phyloP scores from a whole-genome alignment of 495 filamentous ascomycete genomes.

The Penicillium bialowiezense region DNA sequence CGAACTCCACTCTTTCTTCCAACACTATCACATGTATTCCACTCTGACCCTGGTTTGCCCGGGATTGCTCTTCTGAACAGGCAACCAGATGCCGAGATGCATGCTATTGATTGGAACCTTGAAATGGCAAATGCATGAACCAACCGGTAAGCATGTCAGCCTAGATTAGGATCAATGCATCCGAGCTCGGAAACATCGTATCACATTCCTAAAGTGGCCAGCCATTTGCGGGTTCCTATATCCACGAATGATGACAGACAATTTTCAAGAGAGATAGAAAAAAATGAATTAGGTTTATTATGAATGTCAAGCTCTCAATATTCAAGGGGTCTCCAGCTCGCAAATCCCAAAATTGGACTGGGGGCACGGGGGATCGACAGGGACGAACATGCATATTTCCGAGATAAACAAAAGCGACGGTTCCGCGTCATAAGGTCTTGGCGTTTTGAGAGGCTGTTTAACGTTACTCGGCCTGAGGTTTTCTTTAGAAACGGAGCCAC shows the following conservation, averaged over 20 bases:
- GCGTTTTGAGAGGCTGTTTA: neutral
- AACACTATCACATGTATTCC: neutral
- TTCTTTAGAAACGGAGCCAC: neutral
- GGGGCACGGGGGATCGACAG: slow-evolving; percentile 24
- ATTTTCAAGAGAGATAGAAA: too few species aligned
- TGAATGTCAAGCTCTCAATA: too few species aligned
- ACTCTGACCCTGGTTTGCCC: too few species aligned
- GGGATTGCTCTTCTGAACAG: too few species aligned
- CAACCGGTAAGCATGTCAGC: neutral
- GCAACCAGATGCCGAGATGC: too few species aligned
- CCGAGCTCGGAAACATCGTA: neutral
- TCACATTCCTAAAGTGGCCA: neutral
- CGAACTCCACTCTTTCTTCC: neutral
- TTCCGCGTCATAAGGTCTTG: slow-evolving; percentile 2
- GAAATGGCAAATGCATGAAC: neutral
- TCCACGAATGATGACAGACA: too few species aligned
- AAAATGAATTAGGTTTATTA: too few species aligned
- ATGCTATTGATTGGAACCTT: too few species aligned
- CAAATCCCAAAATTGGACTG: neutral
- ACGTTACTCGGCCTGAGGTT: neutral
- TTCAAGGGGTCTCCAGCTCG: too few species aligned
- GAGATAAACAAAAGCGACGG: slow-evolving; percentile 10
- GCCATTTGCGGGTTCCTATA: neutral
- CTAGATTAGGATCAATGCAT: neutral
- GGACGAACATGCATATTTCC: slow-evolving; percentile 15